Evolutionary conservation across 371 early-diverging fungal species (phyloP).

Genomic region (Apophysomyces trapeziformis): DNA sequence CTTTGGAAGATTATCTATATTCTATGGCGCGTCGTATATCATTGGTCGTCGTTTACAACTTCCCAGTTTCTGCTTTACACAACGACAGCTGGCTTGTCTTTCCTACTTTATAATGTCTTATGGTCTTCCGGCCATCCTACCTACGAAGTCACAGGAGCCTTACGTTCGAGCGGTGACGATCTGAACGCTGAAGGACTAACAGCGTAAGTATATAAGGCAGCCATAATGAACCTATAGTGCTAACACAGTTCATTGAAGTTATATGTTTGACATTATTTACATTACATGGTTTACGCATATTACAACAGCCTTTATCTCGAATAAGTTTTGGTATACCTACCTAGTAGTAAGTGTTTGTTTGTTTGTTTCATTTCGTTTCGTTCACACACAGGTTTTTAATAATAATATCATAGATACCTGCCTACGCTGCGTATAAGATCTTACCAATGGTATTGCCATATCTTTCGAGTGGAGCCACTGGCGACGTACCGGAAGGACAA

Average conservation of each 20-base stretch:
- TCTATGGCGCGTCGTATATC: conserved; percentile 59
- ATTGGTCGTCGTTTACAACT: conserved; percentile 57
- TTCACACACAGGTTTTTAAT: background rate
- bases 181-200: conserved; percentile 75
- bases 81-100: conserved; percentile 51
- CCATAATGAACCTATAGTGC: background rate
- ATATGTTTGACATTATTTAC: conserved; percentile 86
- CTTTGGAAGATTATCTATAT: conserved; percentile 53
- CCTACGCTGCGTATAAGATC: conserved; percentile 62
- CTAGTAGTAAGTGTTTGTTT: conserved; percentile 49
- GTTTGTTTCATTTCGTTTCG: no score
- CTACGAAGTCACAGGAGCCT: conserved; percentile 59
- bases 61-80: conserved; percentile 51
- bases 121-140: conserved; percentile 58
- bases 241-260: conserved; percentile 38
- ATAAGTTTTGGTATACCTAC: conserved; percentile 75
- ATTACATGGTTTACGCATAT: conserved; percentile 83
- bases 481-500: conserved; percentile 18
- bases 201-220: conserved; percentile 55
- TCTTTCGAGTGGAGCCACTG: conserved; percentile 32
- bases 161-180: conserved; percentile 73
- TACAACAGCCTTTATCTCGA: conserved; percentile 65
- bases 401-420: conserved; percentile 56
- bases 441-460: conserved; percentile 61
- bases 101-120: conserved; percentile 59